Evolutionary conservation across 345 rosid genomes (phyloP), one percentile per base, ranked within the genome.

Genomic region (Crucihimalaya himalaica): DNA sequence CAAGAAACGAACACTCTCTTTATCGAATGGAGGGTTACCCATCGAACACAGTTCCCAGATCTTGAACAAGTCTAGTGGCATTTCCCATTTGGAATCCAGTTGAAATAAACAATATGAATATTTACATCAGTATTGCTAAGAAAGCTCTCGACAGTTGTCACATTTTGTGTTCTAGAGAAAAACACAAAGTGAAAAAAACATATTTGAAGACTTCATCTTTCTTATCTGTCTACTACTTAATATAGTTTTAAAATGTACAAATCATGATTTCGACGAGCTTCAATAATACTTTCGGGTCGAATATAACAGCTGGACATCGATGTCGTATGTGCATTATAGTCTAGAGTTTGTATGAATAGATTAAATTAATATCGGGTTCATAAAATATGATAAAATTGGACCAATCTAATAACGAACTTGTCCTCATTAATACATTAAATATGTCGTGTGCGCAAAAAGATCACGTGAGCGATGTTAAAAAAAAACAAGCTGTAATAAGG

Each of bases 381-480:
- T 61, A 18, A 8, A 39, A 50, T 52, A 72, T 21, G 12, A 32
- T 56, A 46, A 35, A 56, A 29, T 34, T 23, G 66, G 51, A 35
- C 66, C 52, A 57, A 74, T 18, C 25, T 65, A 23, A 23, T 57
- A 65, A 56, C 59, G 63, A 60, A 34, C 57, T 42, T 75, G 45
- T 28, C 65, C 12, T 64, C 27, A 0, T 20, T 74, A 27, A 39
- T 3, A 31, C 39, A 65, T 66, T 56, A 67, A 52, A 16, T 68
- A 75, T 53, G 64, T 54, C 31, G 58, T 43, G 58, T 13, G 40
- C 14, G 35, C 64, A 31, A 60, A 20, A 51, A 34, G 10, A 75
- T 18, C 79, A 68, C 70, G 79, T 68, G 70, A 75, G 34, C 31
- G 5, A 34, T 61, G 63, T 68, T 68, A n/a, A 32, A 52, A 6